Evolutionary conservation across 2,329 filamentous ascomycete species (phyloP).

Genomic region (Epichloe bromicola): DNA sequence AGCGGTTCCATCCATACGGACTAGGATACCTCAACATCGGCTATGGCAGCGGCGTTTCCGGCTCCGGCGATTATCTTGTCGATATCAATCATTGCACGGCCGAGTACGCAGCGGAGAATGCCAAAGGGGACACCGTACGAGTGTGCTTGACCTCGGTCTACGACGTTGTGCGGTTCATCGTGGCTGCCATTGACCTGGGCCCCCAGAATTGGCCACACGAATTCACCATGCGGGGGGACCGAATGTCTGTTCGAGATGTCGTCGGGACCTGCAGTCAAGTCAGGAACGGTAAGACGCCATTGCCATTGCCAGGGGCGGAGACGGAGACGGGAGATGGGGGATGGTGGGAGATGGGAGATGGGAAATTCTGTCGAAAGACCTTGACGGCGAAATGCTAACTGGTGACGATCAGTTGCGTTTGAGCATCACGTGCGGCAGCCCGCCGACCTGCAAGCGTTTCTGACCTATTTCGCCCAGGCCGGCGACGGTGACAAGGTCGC

Average conservation of each 20-base stretch:
- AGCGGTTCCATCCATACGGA: slow-evolving; percentile 57
- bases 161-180: slow-evolving; percentile 59
- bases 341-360: background rate
- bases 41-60: slow-evolving; percentile 34
- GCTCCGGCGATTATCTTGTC: slow-evolving; percentile 53
- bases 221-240: slow-evolving; percentile 54
- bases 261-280: slow-evolving; percentile 35
- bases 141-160: slow-evolving; percentile 56
- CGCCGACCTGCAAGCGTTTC: slow-evolving; percentile 26
- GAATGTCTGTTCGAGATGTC: slow-evolving; percentile 46
- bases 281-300: slow-evolving; percentile 29
- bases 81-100: slow-evolving; percentile 45
- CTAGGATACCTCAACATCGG: slow-evolving; percentile 48
- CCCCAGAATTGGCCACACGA: slow-evolving; percentile 50
- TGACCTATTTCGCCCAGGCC: slow-evolving; percentile 30
- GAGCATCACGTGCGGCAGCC: slow-evolving; percentile 25
- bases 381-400: slow-evolving; percentile 9
- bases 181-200: slow-evolving; percentile 52
- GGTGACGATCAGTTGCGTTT: slow-evolving; percentile 22
- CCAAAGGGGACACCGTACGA: slow-evolving; percentile 34
- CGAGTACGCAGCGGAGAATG: slow-evolving; percentile 44
- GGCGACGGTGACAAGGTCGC: slow-evolving; percentile 36
- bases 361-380: background rate
- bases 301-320: too few species aligned
- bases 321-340: background rate